Evolutionary conservation across 148 eudicot species (phyloP), one percentile per base, ranked within the genome.

Genomic region (Chenopodium album): DNA sequence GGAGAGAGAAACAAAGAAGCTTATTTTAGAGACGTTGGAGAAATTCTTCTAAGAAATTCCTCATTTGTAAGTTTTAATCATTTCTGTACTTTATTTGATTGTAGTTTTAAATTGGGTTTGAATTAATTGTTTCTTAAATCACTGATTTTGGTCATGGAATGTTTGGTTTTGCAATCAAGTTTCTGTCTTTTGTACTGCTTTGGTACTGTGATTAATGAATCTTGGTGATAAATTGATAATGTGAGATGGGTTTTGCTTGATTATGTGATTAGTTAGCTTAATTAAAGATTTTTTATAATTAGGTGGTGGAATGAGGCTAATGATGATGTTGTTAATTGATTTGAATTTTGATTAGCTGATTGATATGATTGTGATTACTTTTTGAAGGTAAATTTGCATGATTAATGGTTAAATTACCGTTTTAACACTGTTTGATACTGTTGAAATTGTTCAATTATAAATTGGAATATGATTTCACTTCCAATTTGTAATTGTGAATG

Each of bases 41-140:
- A 72, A 19, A 56, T 29, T 48, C 76, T 31, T 34, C n/a, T 50
- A 50, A 20, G 10, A 67, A 26, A 64, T 7, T 28, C 41, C 63
- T 4, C 41, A 19, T 44, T 19, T 60, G 86, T 80, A 76, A 80
- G 80, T 84, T 16, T 29, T 59, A 7, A 23, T 56, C 50, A 74
- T 16, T 41, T 20, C 5, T 48, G 7, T 26, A 63, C 20, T 22
- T 22, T 75, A 32, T 75, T 80, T 60, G 2, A 46, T 63, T 62
- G 56, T 23, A 19, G 41, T 79, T 80, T 62, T 5, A 52, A 79
- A 23, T 29, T 80, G 81, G 72, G 77, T 70, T 79, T 69, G 62
- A 6, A 4, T 74, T 12, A 47, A 20, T 77, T 22, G 48, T 5
- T 59, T 72, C 6, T 22, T 5, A 23, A 23, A 4, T 14, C 5